Percentiles rank a stretch among this genome's conserved stretches.
These are phyloP conservation scores for Syncephalis plumigaleata DNA, from an alignment of 371 early-diverging fungal species.

Conservation along the genomic window DNA sequence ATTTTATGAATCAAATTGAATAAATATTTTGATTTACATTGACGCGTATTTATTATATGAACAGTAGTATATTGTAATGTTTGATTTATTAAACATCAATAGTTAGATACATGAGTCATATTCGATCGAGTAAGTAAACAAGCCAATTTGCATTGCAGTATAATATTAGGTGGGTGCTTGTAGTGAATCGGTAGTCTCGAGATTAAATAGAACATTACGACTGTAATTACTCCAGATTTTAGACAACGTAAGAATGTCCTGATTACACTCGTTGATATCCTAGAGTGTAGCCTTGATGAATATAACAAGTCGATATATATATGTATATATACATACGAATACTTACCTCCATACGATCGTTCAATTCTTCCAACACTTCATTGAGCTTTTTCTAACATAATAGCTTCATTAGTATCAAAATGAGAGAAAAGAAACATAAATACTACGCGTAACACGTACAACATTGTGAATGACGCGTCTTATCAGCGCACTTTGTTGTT, in stretches of 20 bases:
- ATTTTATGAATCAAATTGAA: too few species aligned
- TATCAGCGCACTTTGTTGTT: slow-evolving; percentile 5
- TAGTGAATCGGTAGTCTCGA: slow-evolving; percentile 16
- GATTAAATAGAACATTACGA: slow-evolving; percentile 18
- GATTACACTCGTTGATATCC: slow-evolving; percentile 21
- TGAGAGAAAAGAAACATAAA: not conserved
- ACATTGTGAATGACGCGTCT: slow-evolving; percentile 3
- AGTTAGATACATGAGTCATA: too few species aligned
- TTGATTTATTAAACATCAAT: too few species aligned
- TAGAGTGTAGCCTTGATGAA: too few species aligned
- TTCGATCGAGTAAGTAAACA: too few species aligned
- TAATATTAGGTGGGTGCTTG: too few species aligned
- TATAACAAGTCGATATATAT: too few species aligned
- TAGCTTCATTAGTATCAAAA: not conserved
- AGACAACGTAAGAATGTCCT: slow-evolving; percentile 19
- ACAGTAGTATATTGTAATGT: too few species aligned
- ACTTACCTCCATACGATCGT: slow-evolving; percentile 6
- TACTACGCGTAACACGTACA: slow-evolving; percentile 2
- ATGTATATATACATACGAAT: too few species aligned
- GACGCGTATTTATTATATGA: too few species aligned
- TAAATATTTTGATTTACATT: too few species aligned
- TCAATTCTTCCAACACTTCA: slow-evolving; percentile 7
- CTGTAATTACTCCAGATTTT: slow-evolving; percentile 23
- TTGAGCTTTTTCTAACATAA: slow-evolving; percentile 7
- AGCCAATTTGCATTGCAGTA: too few species aligned